Evolutionary conservation across 208 protist species (phyloP).

Genomic region (Trypanosomatidae sp.): DNA sequence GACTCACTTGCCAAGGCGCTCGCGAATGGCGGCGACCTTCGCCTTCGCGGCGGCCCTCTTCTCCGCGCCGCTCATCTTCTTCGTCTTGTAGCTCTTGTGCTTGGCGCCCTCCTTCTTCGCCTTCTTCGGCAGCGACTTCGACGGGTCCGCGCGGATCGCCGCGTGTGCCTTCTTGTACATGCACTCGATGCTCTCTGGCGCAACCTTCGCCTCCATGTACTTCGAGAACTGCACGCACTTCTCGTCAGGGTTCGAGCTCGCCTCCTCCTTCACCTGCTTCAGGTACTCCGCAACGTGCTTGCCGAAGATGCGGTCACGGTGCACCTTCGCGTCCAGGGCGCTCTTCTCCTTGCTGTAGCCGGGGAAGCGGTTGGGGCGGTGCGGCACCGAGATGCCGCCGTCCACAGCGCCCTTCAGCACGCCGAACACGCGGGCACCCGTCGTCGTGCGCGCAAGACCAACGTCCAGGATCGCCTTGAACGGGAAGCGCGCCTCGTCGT

Average conservation of each 20-base stretch:
- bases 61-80: slow-evolving; percentile 51
- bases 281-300: slow-evolving; percentile 98
- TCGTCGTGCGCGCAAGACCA: slow-evolving; percentile 97
- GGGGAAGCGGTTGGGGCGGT: slow-evolving; percentile 96
- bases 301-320: slow-evolving; percentile 97
- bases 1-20: slow-evolving; percentile 43
- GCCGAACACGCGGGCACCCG: slow-evolving; percentile 95
- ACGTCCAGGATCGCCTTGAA: slow-evolving; percentile 98
- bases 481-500: slow-evolving; percentile 90
- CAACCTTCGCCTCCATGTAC: slow-evolving; percentile 94
- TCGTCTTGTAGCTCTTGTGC: slow-evolving; percentile 55
- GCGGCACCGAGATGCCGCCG: slow-evolving; percentile 98
- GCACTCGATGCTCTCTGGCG: slow-evolving; percentile 92
- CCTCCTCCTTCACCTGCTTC: slow-evolving; percentile 95
- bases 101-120: slow-evolving; percentile 40
- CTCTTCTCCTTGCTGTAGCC: slow-evolving; percentile 94
- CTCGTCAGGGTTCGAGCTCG: slow-evolving; percentile 85
- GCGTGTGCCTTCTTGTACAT: slow-evolving; percentile 96
- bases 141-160: slow-evolving; percentile 94
- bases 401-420: slow-evolving; percentile 97
- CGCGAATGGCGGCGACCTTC: slow-evolving; percentile 61
- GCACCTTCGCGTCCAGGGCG: slow-evolving; percentile 90
- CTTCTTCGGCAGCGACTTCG: slow-evolving; percentile 65
- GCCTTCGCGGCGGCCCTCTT: slow-evolving; percentile 32
- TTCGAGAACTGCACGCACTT: slow-evolving; percentile 95